These are phyloP conservation scores for Trichoderma sp. DNA, from an alignment of 2,329 filamentous ascomycete genomes.

Conservation along the genomic window DNA sequence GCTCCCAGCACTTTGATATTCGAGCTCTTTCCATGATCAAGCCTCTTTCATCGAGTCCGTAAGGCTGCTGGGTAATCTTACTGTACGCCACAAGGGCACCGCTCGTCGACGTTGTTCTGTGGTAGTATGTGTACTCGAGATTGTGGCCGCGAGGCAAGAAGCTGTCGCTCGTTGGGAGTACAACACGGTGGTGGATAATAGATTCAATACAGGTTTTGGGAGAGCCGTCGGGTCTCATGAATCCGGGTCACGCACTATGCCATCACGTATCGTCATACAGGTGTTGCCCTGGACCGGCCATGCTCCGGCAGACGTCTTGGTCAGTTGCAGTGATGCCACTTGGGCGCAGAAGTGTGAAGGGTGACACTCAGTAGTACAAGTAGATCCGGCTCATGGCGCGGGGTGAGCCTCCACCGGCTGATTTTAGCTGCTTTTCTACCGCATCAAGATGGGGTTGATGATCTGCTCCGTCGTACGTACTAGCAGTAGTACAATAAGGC, in stretches of 20 bases:
- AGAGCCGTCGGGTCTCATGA: not conserved
- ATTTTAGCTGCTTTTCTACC: not conserved
- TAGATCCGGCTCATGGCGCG: slow-evolving; percentile 11
- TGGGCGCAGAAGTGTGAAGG: not conserved
- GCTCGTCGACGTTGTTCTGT: not conserved
- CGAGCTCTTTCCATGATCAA: not conserved
- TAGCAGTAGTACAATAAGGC: not conserved
- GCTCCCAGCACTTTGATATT: not conserved
- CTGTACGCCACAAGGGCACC: not conserved
- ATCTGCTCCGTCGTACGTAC: not conserved
- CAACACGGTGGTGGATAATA: not conserved
- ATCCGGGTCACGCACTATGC: not conserved
- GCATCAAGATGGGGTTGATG: not conserved
- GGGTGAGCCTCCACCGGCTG: not conserved
- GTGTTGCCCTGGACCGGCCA: not conserved
- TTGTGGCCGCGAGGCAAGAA: not conserved
- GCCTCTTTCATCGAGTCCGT: not conserved
- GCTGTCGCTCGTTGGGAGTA: not conserved
- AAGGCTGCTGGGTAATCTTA: not conserved
- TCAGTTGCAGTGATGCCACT: not conserved
- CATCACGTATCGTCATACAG: not conserved
- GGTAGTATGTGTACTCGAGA: not conserved
- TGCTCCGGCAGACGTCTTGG: not conserved
- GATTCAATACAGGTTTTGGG: not conserved
- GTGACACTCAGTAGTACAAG: not conserved